A percentile compares a stretch with the other conserved stretches of the same genome.
Evolutionary conservation across 164 flowering plant genomes (phyloP).

Genomic region (Brasenia schreberi): DNA sequence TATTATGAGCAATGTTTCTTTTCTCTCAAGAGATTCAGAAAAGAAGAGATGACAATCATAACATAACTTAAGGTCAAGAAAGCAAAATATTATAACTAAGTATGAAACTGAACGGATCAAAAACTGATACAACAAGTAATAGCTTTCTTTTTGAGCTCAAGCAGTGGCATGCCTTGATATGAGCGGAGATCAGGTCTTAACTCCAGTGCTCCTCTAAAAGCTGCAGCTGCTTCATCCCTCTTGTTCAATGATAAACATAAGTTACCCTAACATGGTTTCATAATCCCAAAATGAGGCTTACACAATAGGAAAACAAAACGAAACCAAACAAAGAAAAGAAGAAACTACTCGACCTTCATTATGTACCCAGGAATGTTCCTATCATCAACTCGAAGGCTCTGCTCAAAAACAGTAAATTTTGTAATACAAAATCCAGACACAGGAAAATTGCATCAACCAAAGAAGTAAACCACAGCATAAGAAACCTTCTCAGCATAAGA

Average conservation of each 20-base stretch:
- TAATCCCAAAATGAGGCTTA: slow-evolving; percentile 6
- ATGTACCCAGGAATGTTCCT: slow-evolving; percentile 79
- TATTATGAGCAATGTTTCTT: too few relatives aligned
- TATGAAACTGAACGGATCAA: too few relatives aligned
- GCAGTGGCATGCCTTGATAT: slow-evolving; percentile 60
- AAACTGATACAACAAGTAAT: too few relatives aligned
- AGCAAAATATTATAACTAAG: too few relatives aligned
- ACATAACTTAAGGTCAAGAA: too few relatives aligned
- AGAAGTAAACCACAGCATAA: slow-evolving; percentile 1
- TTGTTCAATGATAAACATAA: slow-evolving; percentile 56
- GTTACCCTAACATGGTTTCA: slow-evolving; percentile 51
- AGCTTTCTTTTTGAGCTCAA: too few relatives aligned
- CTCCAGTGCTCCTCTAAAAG: slow-evolving; percentile 87
- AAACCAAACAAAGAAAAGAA: not conserved
- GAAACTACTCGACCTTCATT: slow-evolving; percentile 56
- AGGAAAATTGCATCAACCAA: not conserved
- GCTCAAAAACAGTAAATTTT: slow-evolving; percentile 14
- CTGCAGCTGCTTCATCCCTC: slow-evolving; percentile 74
- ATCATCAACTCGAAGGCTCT: slow-evolving; percentile 84
- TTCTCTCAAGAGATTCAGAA: too few relatives aligned
- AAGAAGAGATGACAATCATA: too few relatives aligned
- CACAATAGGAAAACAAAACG: not conserved
- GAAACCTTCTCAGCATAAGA: slow-evolving; percentile 83
- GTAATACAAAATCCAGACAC: slow-evolving; percentile 4
- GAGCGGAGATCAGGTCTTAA: slow-evolving; percentile 95